Percentiles rank a stretch among this genome's conserved stretches.
Evolutionary conservation across 345 rosid genomes (phyloP).

Genomic region (Tarenaya hassleriana): DNA sequence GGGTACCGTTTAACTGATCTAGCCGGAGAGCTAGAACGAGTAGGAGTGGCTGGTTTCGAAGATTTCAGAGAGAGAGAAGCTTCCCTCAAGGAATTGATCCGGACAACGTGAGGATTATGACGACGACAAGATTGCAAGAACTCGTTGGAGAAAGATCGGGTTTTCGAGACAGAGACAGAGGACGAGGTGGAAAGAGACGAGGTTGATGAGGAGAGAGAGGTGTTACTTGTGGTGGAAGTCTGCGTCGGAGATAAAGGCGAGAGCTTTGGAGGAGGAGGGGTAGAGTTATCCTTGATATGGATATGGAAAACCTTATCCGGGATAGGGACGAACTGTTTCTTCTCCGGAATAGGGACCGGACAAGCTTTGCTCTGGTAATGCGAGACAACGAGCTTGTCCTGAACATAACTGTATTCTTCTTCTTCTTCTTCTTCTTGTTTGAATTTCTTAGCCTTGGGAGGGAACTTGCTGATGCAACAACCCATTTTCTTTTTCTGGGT

Average conservation of each 20-base stretch:
- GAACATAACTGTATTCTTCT: constrained; percentile 37
- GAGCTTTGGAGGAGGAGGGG: constrained; percentile 37
- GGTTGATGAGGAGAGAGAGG: constrained; percentile 40
- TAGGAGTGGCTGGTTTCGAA: constrained; percentile 15
- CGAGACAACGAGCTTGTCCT: constrained; percentile 48
- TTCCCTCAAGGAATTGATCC: constrained; percentile 56
- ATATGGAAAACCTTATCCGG: constrained; percentile 37
- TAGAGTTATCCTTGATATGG: constrained; percentile 32
- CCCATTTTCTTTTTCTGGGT: constrained; percentile 46
- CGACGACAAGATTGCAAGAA: constrained; percentile 66
- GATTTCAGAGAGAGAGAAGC: constrained; percentile 27
- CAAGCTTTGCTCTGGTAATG: constrained; percentile 30
- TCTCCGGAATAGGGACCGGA: constrained; percentile 23
- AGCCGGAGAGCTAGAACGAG: constrained; percentile 18
- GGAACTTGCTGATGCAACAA: constrained; percentile 74
- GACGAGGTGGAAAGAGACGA: constrained; percentile 39
- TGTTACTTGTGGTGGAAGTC: constrained; percentile 24
- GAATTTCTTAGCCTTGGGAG: constrained; percentile 27
- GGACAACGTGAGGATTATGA: constrained; percentile 66
- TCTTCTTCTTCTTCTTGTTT: constrained; percentile 28
- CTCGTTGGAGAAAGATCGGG: constrained; percentile 74
- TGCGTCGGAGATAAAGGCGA: constrained; percentile 31
- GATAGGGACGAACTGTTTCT: constrained; percentile 15
- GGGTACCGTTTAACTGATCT: constrained; percentile 14
- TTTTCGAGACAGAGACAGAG: constrained; percentile 42